phyloP scores from a whole-genome alignment of 148 eudicot species.

The Bassia scoparia region DNA sequence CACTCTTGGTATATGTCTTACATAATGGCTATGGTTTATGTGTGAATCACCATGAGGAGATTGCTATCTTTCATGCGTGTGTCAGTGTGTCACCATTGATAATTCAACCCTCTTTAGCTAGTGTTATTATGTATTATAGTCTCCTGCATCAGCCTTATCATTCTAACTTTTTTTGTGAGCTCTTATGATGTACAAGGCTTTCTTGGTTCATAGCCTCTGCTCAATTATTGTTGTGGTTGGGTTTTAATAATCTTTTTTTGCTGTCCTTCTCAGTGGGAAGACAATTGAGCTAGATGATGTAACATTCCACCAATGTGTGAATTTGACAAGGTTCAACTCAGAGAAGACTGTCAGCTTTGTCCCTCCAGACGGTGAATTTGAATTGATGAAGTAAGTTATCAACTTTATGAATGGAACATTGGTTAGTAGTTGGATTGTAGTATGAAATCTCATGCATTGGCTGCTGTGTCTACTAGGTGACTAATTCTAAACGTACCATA shows the following conservation, averaged over 20 bases:
- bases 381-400: slow-evolving; percentile 86
- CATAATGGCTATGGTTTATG: background rate
- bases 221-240: slow-evolving; percentile 4
- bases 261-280: slow-evolving; percentile 69
- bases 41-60: no score
- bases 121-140: no score
- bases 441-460: background rate
- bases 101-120: no score
- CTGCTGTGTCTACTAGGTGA: background rate
- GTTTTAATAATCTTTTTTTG: background rate
- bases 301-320: slow-evolving; percentile 97
- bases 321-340: slow-evolving; percentile 94
- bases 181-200: background rate
- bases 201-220: background rate
- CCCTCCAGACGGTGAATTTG: slow-evolving; percentile 99
- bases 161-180: background rate
- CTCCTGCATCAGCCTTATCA: background rate
- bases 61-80: no score
- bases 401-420: slow-evolving; percentile 6
- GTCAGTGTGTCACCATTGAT: no score
- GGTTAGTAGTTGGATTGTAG: slow-evolving; percentile 1
- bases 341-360: slow-evolving; percentile 99
- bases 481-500: background rate
- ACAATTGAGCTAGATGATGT: slow-evolving; percentile 98
- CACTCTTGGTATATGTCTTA: background rate